A percentile compares a stretch with the other conserved stretches of the same genome.
phyloP scores from a whole-genome alignment of 2,329 filamentous ascomycete species.

The Penicillium sp. region DNA sequence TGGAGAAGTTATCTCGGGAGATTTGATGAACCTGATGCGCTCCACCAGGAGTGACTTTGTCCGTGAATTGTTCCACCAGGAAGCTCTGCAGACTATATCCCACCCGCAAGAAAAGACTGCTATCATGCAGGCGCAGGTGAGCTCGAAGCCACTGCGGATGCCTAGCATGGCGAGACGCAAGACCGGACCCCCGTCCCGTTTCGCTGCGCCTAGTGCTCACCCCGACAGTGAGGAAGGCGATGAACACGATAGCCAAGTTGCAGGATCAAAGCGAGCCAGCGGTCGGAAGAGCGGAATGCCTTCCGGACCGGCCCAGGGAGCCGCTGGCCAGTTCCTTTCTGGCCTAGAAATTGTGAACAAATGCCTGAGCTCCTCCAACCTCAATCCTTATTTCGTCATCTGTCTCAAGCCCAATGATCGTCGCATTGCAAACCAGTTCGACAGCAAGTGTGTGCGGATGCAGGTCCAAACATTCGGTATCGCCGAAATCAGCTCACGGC shows the following conservation, averaged over 20 bases:
- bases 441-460: slow-evolving; percentile 94
- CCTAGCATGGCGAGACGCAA: slow-evolving; percentile 88
- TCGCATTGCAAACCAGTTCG: slow-evolving; percentile 96
- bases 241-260: slow-evolving; percentile 37
- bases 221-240: slow-evolving; percentile 41
- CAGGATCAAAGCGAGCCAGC: slow-evolving; percentile 27
- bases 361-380: slow-evolving; percentile 74
- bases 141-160: slow-evolving; percentile 87
- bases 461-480: slow-evolving; percentile 96
- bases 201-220: slow-evolving; percentile 28
- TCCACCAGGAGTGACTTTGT: slow-evolving; percentile 87
- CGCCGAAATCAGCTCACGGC: slow-evolving; percentile 89
- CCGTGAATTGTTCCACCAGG: slow-evolving; percentile 88
- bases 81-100: slow-evolving; percentile 86
- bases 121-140: slow-evolving; percentile 93
- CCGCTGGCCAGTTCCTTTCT: slow-evolving; percentile 85
- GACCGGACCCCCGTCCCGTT: slow-evolving; percentile 54
- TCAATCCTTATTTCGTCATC: slow-evolving; percentile 94
- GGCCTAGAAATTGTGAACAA: slow-evolving; percentile 89
- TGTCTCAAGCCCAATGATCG: slow-evolving; percentile 97
- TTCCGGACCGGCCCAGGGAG: slow-evolving; percentile 65
- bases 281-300: slow-evolving; percentile 41
- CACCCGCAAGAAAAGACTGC: slow-evolving; percentile 87
- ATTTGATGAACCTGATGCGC: slow-evolving; percentile 90
- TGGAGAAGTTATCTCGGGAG: slow-evolving; percentile 90